Conservation (phyloP, 2,329 filamentous ascomycete genomes). For the Bipolaris bicolor region DNA sequence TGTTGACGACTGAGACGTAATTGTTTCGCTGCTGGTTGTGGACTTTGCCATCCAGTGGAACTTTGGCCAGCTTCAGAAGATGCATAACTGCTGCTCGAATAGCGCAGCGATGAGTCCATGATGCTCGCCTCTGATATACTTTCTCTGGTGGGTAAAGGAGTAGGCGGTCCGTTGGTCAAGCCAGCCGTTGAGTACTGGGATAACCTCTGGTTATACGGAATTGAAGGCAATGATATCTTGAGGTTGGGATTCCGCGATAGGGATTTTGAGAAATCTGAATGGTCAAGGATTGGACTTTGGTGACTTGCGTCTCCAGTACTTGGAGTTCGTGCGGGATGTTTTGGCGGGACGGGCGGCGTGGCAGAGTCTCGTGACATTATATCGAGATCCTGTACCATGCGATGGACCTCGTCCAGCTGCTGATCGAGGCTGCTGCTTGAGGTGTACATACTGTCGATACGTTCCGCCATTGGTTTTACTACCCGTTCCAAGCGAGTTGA, state of each 20-base stretch:
- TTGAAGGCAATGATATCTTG: constrained; percentile 7
- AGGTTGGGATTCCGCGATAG: constrained; percentile 9
- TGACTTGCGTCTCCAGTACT: constrained; percentile 11
- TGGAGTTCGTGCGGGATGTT: constrained; percentile 28
- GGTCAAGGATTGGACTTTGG: neutral
- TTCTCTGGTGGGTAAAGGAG: constrained; percentile 23
- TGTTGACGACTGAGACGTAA: constrained; percentile 18
- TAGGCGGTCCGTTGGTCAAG: constrained; percentile 1
- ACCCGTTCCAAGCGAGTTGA: constrained; percentile 38
- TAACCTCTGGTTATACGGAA: constrained; percentile 10
- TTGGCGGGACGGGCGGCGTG: constrained; percentile 20
- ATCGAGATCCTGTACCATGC: constrained; percentile 36
- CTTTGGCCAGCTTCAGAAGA: constrained; percentile 69
- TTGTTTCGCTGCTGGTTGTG: constrained; percentile 13
- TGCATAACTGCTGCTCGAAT: constrained; percentile 80
- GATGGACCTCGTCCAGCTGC: constrained; percentile 40
- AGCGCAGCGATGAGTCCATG: constrained; percentile 82
- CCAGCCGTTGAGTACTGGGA: constrained; percentile 10
- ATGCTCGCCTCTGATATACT: constrained; percentile 38
- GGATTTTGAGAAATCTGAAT: constrained; percentile 1
- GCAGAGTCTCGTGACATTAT: constrained; percentile 16
- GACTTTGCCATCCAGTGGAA: constrained; percentile 21
- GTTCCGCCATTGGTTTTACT: constrained; percentile 41
- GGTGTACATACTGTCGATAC: constrained; percentile 41
- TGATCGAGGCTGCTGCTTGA: constrained; percentile 29